phyloP scores from a whole-genome alignment of 1,284 basidiomycete genomes.

The Volvariella volvacea region DNA sequence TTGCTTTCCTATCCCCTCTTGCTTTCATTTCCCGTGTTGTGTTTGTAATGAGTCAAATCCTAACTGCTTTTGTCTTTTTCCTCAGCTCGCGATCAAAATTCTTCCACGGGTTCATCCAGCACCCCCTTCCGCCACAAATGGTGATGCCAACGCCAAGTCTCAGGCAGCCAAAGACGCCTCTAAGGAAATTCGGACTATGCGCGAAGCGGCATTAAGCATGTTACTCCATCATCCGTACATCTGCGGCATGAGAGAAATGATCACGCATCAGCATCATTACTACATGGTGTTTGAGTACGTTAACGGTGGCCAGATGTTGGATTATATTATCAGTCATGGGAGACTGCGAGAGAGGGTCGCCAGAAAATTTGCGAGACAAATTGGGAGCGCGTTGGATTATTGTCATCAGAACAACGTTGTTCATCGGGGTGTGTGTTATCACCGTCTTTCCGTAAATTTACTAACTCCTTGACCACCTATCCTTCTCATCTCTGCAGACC shows the following conservation, averaged over 20 bases:
- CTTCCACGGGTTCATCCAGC: conserved; percentile 76
- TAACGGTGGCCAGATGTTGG: conserved; percentile 98
- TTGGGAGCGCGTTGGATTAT: conserved; percentile 93
- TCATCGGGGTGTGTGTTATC: conserved; percentile 61
- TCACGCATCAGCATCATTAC: conserved; percentile 92
- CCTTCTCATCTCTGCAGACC: conserved; percentile 39
- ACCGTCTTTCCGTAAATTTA: too few species aligned
- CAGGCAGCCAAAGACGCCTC: conserved; percentile 87
- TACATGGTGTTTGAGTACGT: conserved; percentile 99
- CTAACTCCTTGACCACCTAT: conserved; percentile 6
- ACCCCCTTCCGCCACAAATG: conserved; percentile 34
- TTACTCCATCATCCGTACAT: conserved; percentile 97
- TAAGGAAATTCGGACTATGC: conserved; percentile 93
- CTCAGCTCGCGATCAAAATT: conserved; percentile 95
- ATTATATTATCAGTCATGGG: conserved; percentile 99
- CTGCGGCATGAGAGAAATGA: conserved; percentile 99
- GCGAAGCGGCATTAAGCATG: conserved; percentile 91
- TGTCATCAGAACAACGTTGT: conserved; percentile 98
- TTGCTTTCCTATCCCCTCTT: conserved; percentile 6
- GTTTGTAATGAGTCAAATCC: conserved; percentile 9
- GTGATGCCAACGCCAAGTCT: conserved; percentile 57
- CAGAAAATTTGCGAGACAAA: conserved; percentile 95
- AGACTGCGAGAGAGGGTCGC: conserved; percentile 91
- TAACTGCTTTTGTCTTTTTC: conserved; percentile 4
- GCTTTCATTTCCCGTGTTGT: conserved; percentile 3